Conservation (phyloP, 2,329 filamentous ascomycete species). For the Xylariaceae sp. region DNA sequence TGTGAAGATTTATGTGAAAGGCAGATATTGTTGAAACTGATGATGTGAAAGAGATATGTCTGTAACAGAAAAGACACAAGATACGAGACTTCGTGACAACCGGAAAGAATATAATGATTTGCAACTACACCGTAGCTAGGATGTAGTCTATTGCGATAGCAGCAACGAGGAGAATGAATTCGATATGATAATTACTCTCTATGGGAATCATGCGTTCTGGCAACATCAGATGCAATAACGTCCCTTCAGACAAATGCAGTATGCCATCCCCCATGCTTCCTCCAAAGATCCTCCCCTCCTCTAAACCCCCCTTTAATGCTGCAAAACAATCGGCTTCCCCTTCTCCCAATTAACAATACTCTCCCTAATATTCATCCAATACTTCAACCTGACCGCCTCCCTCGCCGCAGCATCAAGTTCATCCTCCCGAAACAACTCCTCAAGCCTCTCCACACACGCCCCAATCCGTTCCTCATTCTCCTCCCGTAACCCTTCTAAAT, state of each 20-base stretch:
- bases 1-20: no score
- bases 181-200: not conserved
- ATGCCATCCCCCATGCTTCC: no score
- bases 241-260: not conserved
- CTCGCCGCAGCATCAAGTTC: slow-evolving; percentile 61
- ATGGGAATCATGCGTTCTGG: not conserved
- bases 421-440: slow-evolving; percentile 58
- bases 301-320: slow-evolving; percentile 38
- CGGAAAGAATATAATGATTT: not conserved
- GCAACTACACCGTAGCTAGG: not conserved
- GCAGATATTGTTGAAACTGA: no score
- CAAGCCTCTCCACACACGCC: slow-evolving; percentile 58
- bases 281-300: no score
- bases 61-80: no score
- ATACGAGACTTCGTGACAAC: no score
- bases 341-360: slow-evolving; percentile 78
- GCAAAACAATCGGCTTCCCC: slow-evolving; percentile 56
- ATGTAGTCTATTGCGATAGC: not conserved
- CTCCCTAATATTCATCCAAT: slow-evolving; percentile 86
- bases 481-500: slow-evolving; percentile 52
- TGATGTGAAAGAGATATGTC: no score
- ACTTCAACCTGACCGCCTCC: slow-evolving; percentile 74
- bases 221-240: not conserved
- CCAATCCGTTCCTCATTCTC: slow-evolving; percentile 65
- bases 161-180: not conserved